phyloP scores from a whole-genome alignment of 495 filamentous ascomycete genomes.

The Trichoderma reesei region DNA sequence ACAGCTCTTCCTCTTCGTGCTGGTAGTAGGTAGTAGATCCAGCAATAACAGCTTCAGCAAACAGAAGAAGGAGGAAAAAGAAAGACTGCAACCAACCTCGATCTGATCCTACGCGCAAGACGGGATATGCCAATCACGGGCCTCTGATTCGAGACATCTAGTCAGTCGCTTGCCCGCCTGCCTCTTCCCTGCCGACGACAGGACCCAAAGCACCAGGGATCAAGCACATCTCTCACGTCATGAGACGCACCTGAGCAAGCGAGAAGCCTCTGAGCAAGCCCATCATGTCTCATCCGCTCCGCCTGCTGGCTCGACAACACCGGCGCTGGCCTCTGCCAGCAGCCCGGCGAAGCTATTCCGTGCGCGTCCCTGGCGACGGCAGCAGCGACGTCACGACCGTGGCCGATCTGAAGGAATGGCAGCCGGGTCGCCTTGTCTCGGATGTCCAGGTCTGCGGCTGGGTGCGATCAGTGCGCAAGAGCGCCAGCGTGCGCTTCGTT shows the following conservation, averaged over 20 bases:
- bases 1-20: background rate
- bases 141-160: background rate
- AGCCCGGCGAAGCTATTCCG: background rate
- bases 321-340: background rate
- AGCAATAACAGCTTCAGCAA: background rate
- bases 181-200: background rate
- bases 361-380: slow-evolving; percentile 14
- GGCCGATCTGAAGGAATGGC: slow-evolving; percentile 4
- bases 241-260: background rate
- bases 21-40: no score
- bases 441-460: slow-evolving; percentile 58
- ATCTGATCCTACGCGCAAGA: background rate
- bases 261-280: background rate
- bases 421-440: background rate
- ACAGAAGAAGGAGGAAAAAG: background rate
- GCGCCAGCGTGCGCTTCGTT: slow-evolving; percentile 75
- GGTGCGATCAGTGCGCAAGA: slow-evolving; percentile 74
- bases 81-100: background rate
- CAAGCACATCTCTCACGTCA: background rate
- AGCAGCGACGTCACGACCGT: slow-evolving; percentile 18
- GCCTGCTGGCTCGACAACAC: background rate
- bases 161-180: background rate
- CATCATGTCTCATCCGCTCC: background rate
- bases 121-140: background rate
- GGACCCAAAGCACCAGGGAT: no score